Percentiles rank a stretch among this genome's conserved stretches.
These are phyloP conservation scores for Rheum nobile DNA, from an alignment of 148 eudicot species.

Conservation along the genomic window DNA sequence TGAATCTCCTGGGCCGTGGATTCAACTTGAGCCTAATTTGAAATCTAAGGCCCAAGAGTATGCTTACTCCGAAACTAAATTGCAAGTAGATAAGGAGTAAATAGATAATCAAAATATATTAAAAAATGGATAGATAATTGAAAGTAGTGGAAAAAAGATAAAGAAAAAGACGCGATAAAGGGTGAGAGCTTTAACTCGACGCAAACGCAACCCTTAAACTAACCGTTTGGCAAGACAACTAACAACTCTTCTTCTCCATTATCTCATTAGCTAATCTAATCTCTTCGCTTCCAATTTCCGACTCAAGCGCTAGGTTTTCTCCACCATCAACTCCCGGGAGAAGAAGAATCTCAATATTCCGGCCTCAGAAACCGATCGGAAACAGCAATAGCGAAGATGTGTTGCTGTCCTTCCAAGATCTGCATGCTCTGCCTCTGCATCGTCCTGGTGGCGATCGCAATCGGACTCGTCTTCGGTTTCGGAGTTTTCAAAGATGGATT, in stretches of 20 bases:
- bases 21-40: too few relatives aligned
- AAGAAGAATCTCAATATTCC: too few relatives aligned
- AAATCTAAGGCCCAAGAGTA: too few relatives aligned
- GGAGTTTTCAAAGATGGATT: constrained; percentile 52
- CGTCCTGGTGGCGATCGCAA: constrained; percentile 26
- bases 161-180: neutral
- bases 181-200: constrained; percentile 17
- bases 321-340: neutral
- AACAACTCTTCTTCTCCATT: neutral
- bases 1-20: too few relatives aligned
- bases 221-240: constrained; percentile 11
- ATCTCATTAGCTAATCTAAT: neutral
- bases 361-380: too few relatives aligned
- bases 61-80: too few relatives aligned
- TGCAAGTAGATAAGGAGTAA: too few relatives aligned
- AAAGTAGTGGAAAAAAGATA: neutral
- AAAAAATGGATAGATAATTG: constrained; percentile 6
- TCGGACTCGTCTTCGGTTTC: constrained; percentile 43
- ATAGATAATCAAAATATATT: too few relatives aligned
- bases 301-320: neutral
- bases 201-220: constrained; percentile 3
- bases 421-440: constrained; percentile 43
- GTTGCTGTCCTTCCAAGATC: constrained; percentile 33
- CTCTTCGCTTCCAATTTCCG: neutral
- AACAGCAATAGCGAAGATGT: constrained; percentile 18